A percentile compares a stretch with the other conserved stretches of the same genome.
phyloP scores from a whole-genome alignment of 768 basidiomycete genomes.

The Tremella fuciformis region DNA sequence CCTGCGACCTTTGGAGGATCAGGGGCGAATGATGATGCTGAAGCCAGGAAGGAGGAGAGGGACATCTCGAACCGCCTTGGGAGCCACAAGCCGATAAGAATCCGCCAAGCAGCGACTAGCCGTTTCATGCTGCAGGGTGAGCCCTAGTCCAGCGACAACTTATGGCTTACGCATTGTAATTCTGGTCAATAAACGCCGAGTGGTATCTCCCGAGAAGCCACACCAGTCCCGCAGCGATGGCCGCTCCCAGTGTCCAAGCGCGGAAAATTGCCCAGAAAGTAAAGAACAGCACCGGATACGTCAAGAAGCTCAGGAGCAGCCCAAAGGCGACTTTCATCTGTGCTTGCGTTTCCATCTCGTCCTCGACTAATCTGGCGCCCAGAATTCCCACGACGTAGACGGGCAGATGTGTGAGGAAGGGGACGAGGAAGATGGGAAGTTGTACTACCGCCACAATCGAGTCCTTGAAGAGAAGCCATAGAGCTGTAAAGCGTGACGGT shows the following conservation, averaged over 20 bases:
- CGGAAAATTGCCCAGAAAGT: constrained; percentile 78
- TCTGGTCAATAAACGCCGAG: constrained; percentile 76
- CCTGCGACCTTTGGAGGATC: constrained; percentile 41
- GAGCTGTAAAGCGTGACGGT: constrained; percentile 77
- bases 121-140: constrained; percentile 66
- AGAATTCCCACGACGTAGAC: constrained; percentile 76
- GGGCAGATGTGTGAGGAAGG: constrained; percentile 61
- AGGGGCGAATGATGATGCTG: constrained; percentile 28
- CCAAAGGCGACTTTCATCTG: constrained; percentile 95
- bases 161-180: constrained; percentile 70
- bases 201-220: constrained; percentile 83
- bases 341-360: constrained; percentile 91
- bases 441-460: constrained; percentile 67
- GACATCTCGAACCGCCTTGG: constrained; percentile 80
- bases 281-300: constrained; percentile 82
- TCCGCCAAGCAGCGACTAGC: constrained; percentile 87
- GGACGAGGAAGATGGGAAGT: constrained; percentile 85
- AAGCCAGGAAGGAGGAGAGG: constrained; percentile 59
- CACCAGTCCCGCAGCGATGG: constrained; percentile 66
- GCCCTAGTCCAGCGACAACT: constrained; percentile 2
- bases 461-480: constrained; percentile 74
- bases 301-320: constrained; percentile 65
- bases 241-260: constrained; percentile 69
- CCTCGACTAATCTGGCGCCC: constrained; percentile 69
- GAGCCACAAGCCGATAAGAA: constrained; percentile 92